Percentiles rank a stretch among this genome's conserved stretches.
phyloP scores from a whole-genome alignment of 306 rosid species.

The Canavalia ensiformis region DNA sequence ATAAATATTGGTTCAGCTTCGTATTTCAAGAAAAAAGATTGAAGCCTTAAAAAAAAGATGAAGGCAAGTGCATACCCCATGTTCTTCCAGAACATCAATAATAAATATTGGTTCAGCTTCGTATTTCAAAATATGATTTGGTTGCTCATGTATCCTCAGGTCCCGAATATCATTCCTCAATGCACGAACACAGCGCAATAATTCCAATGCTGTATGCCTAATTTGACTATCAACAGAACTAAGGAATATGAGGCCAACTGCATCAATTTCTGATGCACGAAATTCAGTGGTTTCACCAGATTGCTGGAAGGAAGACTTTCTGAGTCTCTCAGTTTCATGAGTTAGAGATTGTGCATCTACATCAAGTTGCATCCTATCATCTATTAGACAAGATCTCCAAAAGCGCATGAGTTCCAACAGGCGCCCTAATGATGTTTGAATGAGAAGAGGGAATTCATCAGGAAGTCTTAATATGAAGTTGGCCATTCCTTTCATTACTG shows the following conservation, averaged over 20 bases:
- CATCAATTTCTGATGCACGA: slow-evolving; percentile 94
- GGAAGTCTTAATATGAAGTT: slow-evolving; percentile 92
- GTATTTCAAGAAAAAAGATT: too few relatives aligned
- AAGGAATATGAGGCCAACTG: slow-evolving; percentile 97
- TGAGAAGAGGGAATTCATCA: slow-evolving; percentile 98
- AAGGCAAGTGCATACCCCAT: slow-evolving; percentile 74
- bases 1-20: neutral
- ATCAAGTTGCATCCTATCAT: slow-evolving; percentile 79
- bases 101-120: slow-evolving; percentile 96
- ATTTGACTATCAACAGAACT: slow-evolving; percentile 97
- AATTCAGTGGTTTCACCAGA: slow-evolving; percentile 84
- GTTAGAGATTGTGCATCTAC: slow-evolving; percentile 60
- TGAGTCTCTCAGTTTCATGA: slow-evolving; percentile 70
- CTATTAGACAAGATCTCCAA: slow-evolving; percentile 96
- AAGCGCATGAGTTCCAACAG: slow-evolving; percentile 97
- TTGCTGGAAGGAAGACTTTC: slow-evolving; percentile 80
- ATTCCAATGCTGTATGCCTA: slow-evolving; percentile 93
- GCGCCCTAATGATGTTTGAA: slow-evolving; percentile 96
- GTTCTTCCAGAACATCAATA: slow-evolving; percentile 97
- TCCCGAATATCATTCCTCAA: slow-evolving; percentile 90
- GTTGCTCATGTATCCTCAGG: slow-evolving; percentile 69
- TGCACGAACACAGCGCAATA: slow-evolving; percentile 97
- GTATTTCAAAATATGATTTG: slow-evolving; percentile 73
- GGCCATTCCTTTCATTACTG: slow-evolving; percentile 98
- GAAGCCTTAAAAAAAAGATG: neutral